Base-by-base conservation (phyloP, 768 basidiomycete genomes). In the Boletus rubescentipes region DNA sequence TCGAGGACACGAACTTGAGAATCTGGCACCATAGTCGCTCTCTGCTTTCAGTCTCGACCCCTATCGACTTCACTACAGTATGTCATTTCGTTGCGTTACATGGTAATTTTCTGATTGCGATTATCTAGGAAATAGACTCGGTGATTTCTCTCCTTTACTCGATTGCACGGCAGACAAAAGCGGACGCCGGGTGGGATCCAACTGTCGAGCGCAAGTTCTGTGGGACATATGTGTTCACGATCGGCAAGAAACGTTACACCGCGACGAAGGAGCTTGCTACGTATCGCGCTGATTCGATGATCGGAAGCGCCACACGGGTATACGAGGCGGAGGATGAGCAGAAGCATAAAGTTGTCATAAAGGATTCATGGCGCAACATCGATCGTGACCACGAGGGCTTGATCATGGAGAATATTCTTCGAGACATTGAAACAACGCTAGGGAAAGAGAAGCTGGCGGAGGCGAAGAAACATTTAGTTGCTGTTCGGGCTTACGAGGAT, bases 1-100 rank as follows among this genome's bases (percentile, higher is more conserved):
- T 70, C 15, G 65, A 72, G 46, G 58, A 65, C 40, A 60, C 29
- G 0, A 7, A 38, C 0, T 56, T 64, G 60, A 58, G 72, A 18
- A 1, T 73, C 20, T 74, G 73, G 73, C 63, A 38, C 11, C 7
- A 4, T 8, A 36, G 41, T 43, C 38, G 40, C 9, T 44, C 48
- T 16, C 37, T 50, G 2, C 42, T 62, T 10, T 23, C 41, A 0
- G 35, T 40, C 5, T 54, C 48, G 8, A 9, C 2, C 8, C 36
- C 54, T 0, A 20, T 63, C 15, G 2, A 57, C 29, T 53, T 54
- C 15, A 32, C 9, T 1, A 12, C n/a, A 11, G 54, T 63, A 40
- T n/a, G 32, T 0, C 4, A 2, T 21, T 9, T 20, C 9, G 21
- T 14, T n/a, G 10, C 3, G 15, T 15, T 29, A 11, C 8, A 0